Evolutionary conservation across 495 filamentous ascomycete species (phyloP).

Genomic region (Podospora tetraspora): DNA sequence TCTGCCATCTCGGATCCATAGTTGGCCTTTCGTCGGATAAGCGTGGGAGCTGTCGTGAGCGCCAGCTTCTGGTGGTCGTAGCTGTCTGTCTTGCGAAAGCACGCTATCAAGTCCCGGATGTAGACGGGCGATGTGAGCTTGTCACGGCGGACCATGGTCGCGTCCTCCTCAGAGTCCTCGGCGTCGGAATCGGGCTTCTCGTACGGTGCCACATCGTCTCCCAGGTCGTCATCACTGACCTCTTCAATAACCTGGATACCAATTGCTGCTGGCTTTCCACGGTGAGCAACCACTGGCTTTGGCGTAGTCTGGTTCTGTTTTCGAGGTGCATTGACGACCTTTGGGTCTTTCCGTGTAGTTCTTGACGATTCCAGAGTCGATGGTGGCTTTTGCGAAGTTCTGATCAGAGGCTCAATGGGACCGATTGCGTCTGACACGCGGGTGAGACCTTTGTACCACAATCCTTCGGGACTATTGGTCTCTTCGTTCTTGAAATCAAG

Average conservation of each 20-base stretch:
- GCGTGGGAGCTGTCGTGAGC: constrained; percentile 63
- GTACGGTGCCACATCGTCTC: constrained; percentile 71
- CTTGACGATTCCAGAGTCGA: not conserved
- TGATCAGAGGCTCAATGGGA: constrained; percentile 27
- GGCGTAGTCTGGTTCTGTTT: not conserved
- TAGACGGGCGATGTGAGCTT: constrained; percentile 87
- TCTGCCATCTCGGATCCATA: constrained; percentile 85
- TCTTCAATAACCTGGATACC: constrained; percentile 55
- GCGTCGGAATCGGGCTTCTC: constrained; percentile 89
- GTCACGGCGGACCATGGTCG: constrained; percentile 73
- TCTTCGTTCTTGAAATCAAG: constrained; percentile 86
- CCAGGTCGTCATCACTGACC: constrained; percentile 49
- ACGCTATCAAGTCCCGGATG: constrained; percentile 75
- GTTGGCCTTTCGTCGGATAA: constrained; percentile 83
- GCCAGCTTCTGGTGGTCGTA: constrained; percentile 80
- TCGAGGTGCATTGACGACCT: not conserved
- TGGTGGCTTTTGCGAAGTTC: not conserved
- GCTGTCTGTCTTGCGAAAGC: constrained; percentile 73
- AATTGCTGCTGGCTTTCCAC: constrained; percentile 35
- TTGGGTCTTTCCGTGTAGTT: not conserved
- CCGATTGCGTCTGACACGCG: constrained; percentile 60
- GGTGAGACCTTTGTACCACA: constrained; percentile 69
- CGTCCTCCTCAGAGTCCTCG: constrained; percentile 87
- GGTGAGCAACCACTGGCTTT: constrained; percentile 17
- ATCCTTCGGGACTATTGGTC: constrained; percentile 62